Percentiles rank a stretch among this genome's conserved stretches.
These are phyloP conservation scores for Dalbergia cochinchinensis DNA, from an alignment of 306 rosid genomes.

Conservation along the genomic window DNA sequence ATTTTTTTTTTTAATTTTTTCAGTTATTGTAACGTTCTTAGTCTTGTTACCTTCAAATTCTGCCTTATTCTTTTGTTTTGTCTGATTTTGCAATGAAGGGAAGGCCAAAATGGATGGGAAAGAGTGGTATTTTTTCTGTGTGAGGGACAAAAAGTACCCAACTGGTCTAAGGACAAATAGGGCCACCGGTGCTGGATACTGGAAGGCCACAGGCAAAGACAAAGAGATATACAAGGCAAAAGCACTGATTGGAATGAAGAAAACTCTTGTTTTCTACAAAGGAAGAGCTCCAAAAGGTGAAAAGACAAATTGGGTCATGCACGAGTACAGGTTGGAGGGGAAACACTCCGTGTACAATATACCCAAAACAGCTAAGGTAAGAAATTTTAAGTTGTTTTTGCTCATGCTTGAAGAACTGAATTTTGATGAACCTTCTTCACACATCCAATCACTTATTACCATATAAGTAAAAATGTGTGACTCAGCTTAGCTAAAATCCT, in stretches of 20 bases:
- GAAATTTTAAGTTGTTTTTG: neutral
- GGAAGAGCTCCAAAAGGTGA: constrained; percentile 87
- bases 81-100: constrained; percentile 54
- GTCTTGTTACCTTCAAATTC: neutral
- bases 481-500: no score
- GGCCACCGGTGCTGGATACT: constrained; percentile 84
- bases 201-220: constrained; percentile 99
- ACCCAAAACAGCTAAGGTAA: constrained; percentile 64
- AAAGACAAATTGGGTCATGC: constrained; percentile 93
- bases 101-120: constrained; percentile 83
- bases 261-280: constrained; percentile 86
- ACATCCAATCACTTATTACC: no score
- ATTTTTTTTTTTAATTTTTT: no score
- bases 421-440: no score
- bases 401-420: no score
- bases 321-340: constrained; percentile 79
- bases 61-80: neutral
- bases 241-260: constrained; percentile 84
- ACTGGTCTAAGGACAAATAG: constrained; percentile 88
- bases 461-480: no score
- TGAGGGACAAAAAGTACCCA: constrained; percentile 83
- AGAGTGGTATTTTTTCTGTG: constrained; percentile 91
- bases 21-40: neutral
- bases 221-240: constrained; percentile 67
- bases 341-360: constrained; percentile 46